phyloP scores from a whole-genome alignment of 2,329 filamentous ascomycete species.

The Pseudopyricularia javanii region DNA sequence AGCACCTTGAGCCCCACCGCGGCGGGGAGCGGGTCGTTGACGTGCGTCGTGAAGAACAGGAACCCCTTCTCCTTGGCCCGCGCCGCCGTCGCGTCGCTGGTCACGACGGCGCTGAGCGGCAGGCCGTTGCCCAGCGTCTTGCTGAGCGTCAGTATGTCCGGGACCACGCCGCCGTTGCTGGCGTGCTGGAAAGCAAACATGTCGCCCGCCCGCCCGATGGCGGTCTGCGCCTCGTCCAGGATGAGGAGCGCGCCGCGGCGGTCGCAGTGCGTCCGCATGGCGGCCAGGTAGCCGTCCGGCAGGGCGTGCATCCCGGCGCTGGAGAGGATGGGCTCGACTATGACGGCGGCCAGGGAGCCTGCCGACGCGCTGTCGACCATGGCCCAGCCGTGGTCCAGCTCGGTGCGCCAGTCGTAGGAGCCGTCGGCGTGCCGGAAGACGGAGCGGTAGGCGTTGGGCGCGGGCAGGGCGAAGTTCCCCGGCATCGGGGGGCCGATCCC shows the following conservation, averaged over 20 bases:
- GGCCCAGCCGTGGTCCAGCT: slow-evolving; percentile 50
- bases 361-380: slow-evolving; percentile 44
- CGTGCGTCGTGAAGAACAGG: slow-evolving; percentile 47
- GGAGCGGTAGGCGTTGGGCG: slow-evolving; percentile 49
- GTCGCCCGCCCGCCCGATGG: slow-evolving; percentile 39
- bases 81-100: slow-evolving; percentile 37
- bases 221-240: slow-evolving; percentile 48
- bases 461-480: slow-evolving; percentile 44
- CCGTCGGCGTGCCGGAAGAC: slow-evolving; percentile 46
- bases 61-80: slow-evolving; percentile 34
- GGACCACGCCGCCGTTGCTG: slow-evolving; percentile 27
- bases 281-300: slow-evolving; percentile 41
- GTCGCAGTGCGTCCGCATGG: slow-evolving; percentile 37
- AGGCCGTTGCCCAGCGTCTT: slow-evolving; percentile 44
- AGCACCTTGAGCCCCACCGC: slow-evolving; percentile 50
- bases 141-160: slow-evolving; percentile 36
- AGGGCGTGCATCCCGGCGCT: slow-evolving; percentile 42
- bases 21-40: slow-evolving; percentile 49
- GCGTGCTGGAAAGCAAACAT: slow-evolving; percentile 42
- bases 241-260: slow-evolving; percentile 44
- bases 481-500: slow-evolving; percentile 34
- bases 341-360: slow-evolving; percentile 49
- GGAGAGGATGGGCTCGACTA: slow-evolving; percentile 48
- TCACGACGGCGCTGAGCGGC: slow-evolving; percentile 44
- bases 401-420: slow-evolving; percentile 52